These are phyloP conservation scores for Boletus bicolor DNA, from an alignment of 768 basidiomycete species.

Conservation along the genomic window DNA sequence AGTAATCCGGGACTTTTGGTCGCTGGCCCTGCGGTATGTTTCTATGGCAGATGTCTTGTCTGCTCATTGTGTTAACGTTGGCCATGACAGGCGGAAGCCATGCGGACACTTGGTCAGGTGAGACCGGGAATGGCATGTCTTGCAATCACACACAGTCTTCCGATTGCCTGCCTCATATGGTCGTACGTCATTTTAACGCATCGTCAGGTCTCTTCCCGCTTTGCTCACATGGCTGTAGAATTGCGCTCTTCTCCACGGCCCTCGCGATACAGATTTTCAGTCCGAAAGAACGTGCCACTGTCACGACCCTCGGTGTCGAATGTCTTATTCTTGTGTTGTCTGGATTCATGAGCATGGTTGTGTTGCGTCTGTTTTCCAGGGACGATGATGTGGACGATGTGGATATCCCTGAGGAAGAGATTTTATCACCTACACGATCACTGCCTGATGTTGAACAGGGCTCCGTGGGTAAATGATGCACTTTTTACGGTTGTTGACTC, in stretches of 20 bases:
- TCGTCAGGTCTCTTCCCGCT: neutral
- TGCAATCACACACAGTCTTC: constrained; percentile 17
- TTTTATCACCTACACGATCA: neutral
- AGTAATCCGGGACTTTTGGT: constrained; percentile 3
- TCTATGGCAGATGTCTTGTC: no score
- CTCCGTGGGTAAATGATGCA: neutral
- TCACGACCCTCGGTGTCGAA: constrained; percentile 3
- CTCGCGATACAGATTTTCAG: constrained; percentile 10
- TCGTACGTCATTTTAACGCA: constrained; percentile 6
- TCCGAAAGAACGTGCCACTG: neutral
- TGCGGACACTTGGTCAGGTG: constrained; percentile 3
- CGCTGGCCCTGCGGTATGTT: constrained; percentile 7
- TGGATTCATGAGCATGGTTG: neutral
- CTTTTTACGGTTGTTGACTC: neutral
- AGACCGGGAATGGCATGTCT: constrained; percentile 5
- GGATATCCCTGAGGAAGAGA: neutral
- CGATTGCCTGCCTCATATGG: constrained; percentile 11
- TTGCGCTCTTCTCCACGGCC: constrained; percentile 8
- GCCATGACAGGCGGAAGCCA: neutral
- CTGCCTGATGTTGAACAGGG: constrained; percentile 3
- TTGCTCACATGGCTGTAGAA: neutral
- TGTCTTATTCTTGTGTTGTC: constrained; percentile 5
- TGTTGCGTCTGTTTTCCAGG: constrained; percentile 1
- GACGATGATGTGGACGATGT: neutral
- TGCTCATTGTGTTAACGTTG: neutral